Conservation (phyloP, 1,284 basidiomycete species). For the Neonothopanus nambi region DNA sequence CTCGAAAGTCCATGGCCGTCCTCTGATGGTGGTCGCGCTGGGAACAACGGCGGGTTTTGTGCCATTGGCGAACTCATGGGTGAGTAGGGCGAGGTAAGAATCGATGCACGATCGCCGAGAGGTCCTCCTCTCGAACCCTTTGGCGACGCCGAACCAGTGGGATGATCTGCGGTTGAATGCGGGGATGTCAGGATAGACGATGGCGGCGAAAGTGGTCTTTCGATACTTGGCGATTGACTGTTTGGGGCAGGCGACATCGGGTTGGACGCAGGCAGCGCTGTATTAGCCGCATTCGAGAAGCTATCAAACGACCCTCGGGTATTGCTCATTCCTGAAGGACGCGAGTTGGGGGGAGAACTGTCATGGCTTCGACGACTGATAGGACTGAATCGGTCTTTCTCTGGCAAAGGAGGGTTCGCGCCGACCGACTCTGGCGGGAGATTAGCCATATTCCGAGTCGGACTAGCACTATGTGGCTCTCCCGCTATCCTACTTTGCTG, state of each 20-base stretch:
- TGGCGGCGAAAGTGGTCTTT: conserved; percentile 10
- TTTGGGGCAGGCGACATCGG: background rate
- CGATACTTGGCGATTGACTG: background rate
- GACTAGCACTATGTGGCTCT: background rate
- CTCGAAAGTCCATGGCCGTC: conserved; percentile 47
- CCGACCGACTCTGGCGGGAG: background rate
- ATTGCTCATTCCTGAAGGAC: background rate
- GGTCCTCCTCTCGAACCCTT: background rate
- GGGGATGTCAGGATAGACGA: conserved; percentile 22
- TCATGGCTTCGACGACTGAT: background rate
- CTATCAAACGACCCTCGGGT: conserved; percentile 3
- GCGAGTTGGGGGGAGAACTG: background rate
- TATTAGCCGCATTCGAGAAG: conserved; percentile 8
- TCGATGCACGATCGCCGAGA: conserved; percentile 28
- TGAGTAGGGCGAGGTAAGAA: conserved; percentile 47
- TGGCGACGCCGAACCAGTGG: background rate
- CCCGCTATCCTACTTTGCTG: background rate
- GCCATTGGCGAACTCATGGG: conserved; percentile 6
- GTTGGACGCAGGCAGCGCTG: conserved; percentile 1
- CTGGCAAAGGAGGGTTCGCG: background rate
- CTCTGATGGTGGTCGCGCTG: conserved; percentile 1
- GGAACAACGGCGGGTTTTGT: background rate
- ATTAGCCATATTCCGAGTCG: background rate
- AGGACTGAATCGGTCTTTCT: conserved; percentile 9
- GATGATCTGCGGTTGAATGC: conserved; percentile 15